Conservation (phyloP, 306 rosid species). For the Bauhinia variegata region DNA sequence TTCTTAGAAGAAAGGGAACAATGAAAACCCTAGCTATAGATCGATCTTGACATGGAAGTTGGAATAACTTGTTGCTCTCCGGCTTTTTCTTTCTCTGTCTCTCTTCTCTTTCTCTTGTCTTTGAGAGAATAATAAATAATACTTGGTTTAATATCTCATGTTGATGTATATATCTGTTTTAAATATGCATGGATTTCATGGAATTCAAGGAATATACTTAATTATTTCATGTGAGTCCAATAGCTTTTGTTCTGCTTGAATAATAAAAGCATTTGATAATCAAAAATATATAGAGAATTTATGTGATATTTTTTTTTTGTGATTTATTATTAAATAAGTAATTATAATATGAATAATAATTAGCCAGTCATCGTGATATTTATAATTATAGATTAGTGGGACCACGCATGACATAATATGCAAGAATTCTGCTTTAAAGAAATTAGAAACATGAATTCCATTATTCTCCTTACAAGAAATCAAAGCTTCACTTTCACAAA, state of each 20-base stretch:
- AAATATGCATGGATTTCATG: constrained; percentile 50
- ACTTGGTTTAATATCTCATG: constrained; percentile 45
- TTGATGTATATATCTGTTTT: constrained; percentile 35
- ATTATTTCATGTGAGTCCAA: constrained; percentile 56
- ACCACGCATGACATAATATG: too few relatives aligned
- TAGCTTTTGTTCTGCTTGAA: constrained; percentile 39
- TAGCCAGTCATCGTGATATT: too few relatives aligned
- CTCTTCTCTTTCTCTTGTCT: neutral
- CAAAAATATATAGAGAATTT: neutral
- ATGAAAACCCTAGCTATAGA: constrained; percentile 6
- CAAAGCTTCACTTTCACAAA: too few relatives aligned
- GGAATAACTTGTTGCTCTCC: too few relatives aligned
- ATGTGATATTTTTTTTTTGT: constrained; percentile 9
- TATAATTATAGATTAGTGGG: too few relatives aligned
- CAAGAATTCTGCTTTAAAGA: too few relatives aligned
- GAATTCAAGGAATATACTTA: constrained; percentile 50
- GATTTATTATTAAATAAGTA: too few relatives aligned
- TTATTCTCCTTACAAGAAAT: too few relatives aligned
- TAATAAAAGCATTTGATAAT: neutral
- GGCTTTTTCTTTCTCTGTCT: constrained; percentile 5
- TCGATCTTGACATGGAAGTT: constrained; percentile 41
- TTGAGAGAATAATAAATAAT: constrained; percentile 40
- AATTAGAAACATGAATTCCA: too few relatives aligned
- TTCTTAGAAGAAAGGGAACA: constrained; percentile 10
- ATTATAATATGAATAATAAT: too few relatives aligned